Evolutionary conservation across 805 yeast species (phyloP).

Genomic region (Tetrapisispora fleetii): DNA sequence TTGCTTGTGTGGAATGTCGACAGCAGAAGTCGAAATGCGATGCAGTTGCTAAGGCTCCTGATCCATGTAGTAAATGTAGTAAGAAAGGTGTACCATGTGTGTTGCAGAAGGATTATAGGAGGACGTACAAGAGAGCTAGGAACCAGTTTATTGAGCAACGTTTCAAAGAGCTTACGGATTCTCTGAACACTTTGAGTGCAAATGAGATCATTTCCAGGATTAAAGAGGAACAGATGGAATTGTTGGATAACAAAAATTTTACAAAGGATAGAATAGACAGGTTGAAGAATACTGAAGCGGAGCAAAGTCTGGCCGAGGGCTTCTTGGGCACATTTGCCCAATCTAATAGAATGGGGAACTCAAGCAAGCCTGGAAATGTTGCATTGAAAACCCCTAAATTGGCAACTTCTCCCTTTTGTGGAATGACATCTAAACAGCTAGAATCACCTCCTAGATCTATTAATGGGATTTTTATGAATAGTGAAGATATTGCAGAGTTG

Average conservation of each 20-base stretch:
- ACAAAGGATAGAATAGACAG: constrained; percentile 19
- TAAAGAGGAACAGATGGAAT: constrained; percentile 17
- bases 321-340: neutral
- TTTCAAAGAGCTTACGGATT: constrained; percentile 54
- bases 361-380: too few relatives aligned
- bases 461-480: constrained; percentile 54
- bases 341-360: neutral
- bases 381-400: neutral
- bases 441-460: constrained; percentile 58
- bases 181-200: constrained; percentile 31
- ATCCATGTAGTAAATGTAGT: constrained; percentile 73
- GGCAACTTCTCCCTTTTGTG: neutral
- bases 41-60: constrained; percentile 65
- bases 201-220: constrained; percentile 24
- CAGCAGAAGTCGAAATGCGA: constrained; percentile 93
- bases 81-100: constrained; percentile 64
- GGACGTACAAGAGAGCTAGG: constrained; percentile 82
- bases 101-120: constrained; percentile 69
- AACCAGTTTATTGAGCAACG: constrained; percentile 77
- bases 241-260: constrained; percentile 23
- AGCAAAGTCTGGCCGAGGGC: neutral
- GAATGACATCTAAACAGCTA: constrained; percentile 29
- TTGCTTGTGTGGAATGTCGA: constrained; percentile 93
- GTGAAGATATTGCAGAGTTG: constrained; percentile 48
- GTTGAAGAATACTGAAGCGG: neutral